phyloP scores from a whole-genome alignment of 1,284 basidiomycete species.

The Cryptococcus wingfieldii region DNA sequence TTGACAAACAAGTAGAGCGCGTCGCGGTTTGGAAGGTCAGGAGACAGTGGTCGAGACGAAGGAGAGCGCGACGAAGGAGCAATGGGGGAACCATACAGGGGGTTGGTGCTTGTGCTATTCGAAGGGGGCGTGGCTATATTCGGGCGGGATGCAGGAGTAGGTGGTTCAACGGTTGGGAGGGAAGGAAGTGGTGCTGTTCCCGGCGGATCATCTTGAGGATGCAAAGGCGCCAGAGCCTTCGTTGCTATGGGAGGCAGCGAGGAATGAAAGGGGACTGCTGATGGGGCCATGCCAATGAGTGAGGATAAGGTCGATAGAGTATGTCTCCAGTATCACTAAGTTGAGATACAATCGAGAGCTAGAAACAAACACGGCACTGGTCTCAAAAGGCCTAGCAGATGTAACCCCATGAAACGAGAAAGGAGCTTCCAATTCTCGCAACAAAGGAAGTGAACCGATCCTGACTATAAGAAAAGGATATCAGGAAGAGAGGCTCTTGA shows the following conservation, averaged over 20 bases:
- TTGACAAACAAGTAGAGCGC: conserved; percentile 41
- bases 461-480: too few species aligned
- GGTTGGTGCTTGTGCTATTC: background rate
- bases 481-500: too few species aligned
- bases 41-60: conserved; percentile 23
- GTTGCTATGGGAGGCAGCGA: background rate
- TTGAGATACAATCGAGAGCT: too few species aligned
- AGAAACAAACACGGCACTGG: too few species aligned
- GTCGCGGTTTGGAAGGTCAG: conserved; percentile 38
- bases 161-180: background rate
- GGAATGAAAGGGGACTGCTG: background rate
- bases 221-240: background rate
- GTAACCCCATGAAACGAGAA: background rate
- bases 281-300: background rate
- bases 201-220: background rate
- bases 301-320: too few species aligned
- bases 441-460: too few species aligned
- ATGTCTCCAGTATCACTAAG: too few species aligned
- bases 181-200: conserved; percentile 2
- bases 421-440: too few species aligned
- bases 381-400: background rate
- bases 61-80: background rate
- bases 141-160: background rate
- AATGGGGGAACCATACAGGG: background rate
- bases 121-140: background rate